Percentiles rank a stretch among this genome's conserved stretches.
Conservation (phyloP, 805 yeast genomes). For the Lachancea dasiensis region DNA sequence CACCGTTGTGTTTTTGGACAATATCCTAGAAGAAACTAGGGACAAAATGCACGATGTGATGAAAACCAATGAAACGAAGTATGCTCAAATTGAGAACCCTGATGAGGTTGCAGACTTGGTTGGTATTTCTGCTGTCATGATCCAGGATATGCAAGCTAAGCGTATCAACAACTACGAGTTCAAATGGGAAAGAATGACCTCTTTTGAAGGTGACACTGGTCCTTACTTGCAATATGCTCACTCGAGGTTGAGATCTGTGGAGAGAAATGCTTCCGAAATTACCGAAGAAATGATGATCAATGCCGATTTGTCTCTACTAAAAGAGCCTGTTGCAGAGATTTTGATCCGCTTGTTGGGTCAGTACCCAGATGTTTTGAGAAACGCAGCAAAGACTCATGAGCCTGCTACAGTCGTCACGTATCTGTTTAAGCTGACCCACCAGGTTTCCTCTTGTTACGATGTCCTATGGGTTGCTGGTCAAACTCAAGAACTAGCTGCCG, state of each 20-base stretch:
- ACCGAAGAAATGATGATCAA: slow-evolving; percentile 36
- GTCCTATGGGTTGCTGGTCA: slow-evolving; percentile 97
- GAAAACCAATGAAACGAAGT: slow-evolving; percentile 86
- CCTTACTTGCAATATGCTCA: slow-evolving; percentile 98
- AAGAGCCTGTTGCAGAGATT: slow-evolving; percentile 63
- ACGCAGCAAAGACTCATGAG: slow-evolving; percentile 78
- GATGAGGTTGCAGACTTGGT: slow-evolving; percentile 91
- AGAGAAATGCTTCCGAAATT: slow-evolving; percentile 65
- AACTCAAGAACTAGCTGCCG: slow-evolving; percentile 74
- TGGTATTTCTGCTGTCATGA: slow-evolving; percentile 97
- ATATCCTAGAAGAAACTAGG: slow-evolving; percentile 87
- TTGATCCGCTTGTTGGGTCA: slow-evolving; percentile 76
- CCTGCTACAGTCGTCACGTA: slow-evolving; percentile 94
- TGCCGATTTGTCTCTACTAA: slow-evolving; percentile 57
- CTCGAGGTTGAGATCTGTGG: slow-evolving; percentile 90
- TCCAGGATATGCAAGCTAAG: slow-evolving; percentile 98
- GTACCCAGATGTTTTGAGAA: slow-evolving; percentile 84
- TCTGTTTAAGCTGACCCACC: slow-evolving; percentile 85
- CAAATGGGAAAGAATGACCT: slow-evolving; percentile 96
- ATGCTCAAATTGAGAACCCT: slow-evolving; percentile 88
- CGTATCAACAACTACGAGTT: slow-evolving; percentile 94
- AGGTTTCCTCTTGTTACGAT: slow-evolving; percentile 93
- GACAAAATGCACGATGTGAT: slow-evolving; percentile 94
- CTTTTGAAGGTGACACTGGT: slow-evolving; percentile 99
- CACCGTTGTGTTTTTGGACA: slow-evolving; percentile 95